These are phyloP conservation scores for Fusarium humuli DNA, from an alignment of 2,329 filamentous ascomycete genomes.

Conservation along the genomic window DNA sequence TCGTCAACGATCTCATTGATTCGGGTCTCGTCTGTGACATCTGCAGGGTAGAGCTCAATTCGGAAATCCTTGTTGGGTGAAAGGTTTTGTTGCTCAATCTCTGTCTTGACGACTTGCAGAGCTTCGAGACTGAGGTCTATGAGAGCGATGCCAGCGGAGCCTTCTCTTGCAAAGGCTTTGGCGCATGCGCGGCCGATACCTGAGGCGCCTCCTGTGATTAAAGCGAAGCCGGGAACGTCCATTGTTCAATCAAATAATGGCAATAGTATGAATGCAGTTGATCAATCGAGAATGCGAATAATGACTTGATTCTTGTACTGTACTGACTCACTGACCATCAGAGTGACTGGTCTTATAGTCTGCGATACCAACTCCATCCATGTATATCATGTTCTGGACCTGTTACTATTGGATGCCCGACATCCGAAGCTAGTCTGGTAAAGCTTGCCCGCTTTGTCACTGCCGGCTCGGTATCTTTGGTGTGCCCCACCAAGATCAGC, in stretches of 20 bases:
- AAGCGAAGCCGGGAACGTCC: slow-evolving; percentile 49
- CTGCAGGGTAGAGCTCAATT: slow-evolving; percentile 20
- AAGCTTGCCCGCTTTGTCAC: slow-evolving; percentile 16
- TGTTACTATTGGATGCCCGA: background rate
- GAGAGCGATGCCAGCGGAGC: slow-evolving; percentile 46
- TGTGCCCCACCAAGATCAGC: background rate
- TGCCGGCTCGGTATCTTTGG: background rate
- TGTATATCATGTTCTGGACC: rapidly evolving
- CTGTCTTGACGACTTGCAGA: slow-evolving; percentile 27
- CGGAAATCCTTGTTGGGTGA: background rate
- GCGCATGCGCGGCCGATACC: slow-evolving; percentile 50
- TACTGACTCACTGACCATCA: background rate
- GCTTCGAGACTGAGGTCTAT: slow-evolving; percentile 44
- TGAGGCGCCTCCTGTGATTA: slow-evolving; percentile 49
- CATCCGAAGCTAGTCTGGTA: slow-evolving; percentile 3
- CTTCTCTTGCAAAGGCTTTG: slow-evolving; percentile 45
- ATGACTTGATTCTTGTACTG: rapidly evolving
- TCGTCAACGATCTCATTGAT: slow-evolving; percentile 43
- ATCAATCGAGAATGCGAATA: rapidly evolving
- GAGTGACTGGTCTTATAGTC: background rate
- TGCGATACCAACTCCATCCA: rapidly evolving
- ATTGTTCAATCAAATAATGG: background rate
- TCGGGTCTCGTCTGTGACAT: slow-evolving; percentile 49
- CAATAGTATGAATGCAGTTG: rapidly evolving
- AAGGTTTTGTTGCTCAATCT: slow-evolving; percentile 33